Evolutionary conservation across 2,329 filamentous ascomycete species (phyloP), one percentile per base, ranked within the genome.

Genomic region (Curvularia verruculosa): DNA sequence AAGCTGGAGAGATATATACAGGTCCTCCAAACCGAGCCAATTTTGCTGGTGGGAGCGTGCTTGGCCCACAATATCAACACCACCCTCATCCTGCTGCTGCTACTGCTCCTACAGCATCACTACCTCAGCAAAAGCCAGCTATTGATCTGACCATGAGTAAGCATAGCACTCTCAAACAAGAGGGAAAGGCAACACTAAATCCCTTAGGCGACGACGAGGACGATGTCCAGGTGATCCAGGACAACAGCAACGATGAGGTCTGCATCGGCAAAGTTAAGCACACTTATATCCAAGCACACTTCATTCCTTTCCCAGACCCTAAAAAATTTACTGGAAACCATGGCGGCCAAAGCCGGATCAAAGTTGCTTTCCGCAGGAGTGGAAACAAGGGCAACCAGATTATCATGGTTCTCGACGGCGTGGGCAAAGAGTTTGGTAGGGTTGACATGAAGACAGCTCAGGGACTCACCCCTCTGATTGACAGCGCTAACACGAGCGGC

Each of bases 201-300:
- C 7, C 76, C 53, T 19, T 49, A 65, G 73, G 81, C 57, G 88
- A 89, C 43, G 87, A 89, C 41, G 84, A 87, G 24, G 85, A 89
- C 9, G 85, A 89, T 7, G 69, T 86, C 3, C 76, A 83, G 19
- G 79, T 87, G 34, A 75, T 87, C 13, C 82, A 83, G 40, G 84
- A 90, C 54, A 82, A 86, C 28, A 84, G 81, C 45, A 83, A 87
- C 19, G 85, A 91, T 70, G 87, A 91, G 68, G 89, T 96, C 3
- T 96, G 91, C 76, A 92, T 90, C 69, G 92, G 92, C 40, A 89
- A 89, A 77, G 77, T 96, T 19, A 87, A 91, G 52, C 84, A 83
- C 18, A 85, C 87, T 2, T 84, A 80, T 52, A 80, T 95, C 40
- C 86, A 88, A 61, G 89, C 88, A 59, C 83, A 86, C 66, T 79